These are phyloP conservation scores for Quercus agrifolia DNA, from an alignment of 306 rosid species.

Conservation along the genomic window DNA sequence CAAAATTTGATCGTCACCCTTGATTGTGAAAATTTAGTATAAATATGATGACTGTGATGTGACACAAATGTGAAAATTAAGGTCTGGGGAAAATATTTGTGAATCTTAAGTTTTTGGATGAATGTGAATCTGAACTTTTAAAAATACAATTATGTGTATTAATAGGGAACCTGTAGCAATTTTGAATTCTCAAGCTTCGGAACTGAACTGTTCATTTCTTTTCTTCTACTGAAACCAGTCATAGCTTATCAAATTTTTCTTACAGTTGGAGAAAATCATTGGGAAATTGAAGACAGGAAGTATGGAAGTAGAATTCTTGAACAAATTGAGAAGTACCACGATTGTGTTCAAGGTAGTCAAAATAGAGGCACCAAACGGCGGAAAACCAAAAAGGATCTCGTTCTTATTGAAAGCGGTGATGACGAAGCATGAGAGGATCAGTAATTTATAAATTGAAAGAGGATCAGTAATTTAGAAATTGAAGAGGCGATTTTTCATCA, in stretches of 20 bases:
- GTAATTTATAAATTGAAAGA: not conserved
- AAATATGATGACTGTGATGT: not conserved
- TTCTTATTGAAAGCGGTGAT: constrained; percentile 70
- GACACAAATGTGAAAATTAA: not conserved
- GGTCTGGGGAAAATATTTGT: not conserved
- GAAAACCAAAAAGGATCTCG: constrained; percentile 53
- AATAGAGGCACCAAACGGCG: constrained; percentile 51
- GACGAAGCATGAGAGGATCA: constrained; percentile 46
- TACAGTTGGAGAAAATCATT: constrained; percentile 79
- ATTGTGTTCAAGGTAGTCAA: constrained; percentile 32
- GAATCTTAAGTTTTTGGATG: not conserved
- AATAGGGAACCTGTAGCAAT: not conserved
- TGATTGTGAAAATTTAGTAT: not conserved
- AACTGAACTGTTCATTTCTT: not conserved
- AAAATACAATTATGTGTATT: not conserved
- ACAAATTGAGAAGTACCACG: constrained; percentile 42
- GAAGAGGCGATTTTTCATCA: no score
- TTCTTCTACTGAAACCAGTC: constrained; percentile 8
- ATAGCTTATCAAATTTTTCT: not conserved
- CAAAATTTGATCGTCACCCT: not conserved
- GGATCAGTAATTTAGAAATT: no score
- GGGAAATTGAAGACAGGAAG: constrained; percentile 75
- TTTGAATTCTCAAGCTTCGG: not conserved
- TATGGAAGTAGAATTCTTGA: constrained; percentile 66
- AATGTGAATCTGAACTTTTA: not conserved